Conservation (phyloP, 1,139 yeast species). For the Geotrichum armillariae region DNA sequence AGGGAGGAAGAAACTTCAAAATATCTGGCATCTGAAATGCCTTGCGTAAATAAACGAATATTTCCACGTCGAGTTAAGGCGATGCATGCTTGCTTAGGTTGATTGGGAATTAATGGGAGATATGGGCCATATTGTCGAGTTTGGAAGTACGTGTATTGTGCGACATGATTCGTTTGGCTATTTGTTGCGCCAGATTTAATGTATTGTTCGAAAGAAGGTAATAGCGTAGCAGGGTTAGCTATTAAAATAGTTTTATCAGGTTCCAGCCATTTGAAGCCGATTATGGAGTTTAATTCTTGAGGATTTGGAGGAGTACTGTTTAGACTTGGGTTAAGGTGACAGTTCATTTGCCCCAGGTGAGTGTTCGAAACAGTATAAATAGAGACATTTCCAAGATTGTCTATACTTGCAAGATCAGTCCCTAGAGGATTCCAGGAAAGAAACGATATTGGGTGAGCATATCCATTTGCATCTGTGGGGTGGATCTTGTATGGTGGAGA, state of each 20-base stretch:
- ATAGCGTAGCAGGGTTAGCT: conserved; percentile 31
- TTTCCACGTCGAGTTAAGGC: conserved; percentile 66
- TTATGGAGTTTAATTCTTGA: conserved; percentile 38
- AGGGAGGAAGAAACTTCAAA: conserved; percentile 33
- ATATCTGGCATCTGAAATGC: conserved; percentile 32
- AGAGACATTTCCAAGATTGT: conserved; percentile 42
- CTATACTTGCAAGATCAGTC: conserved; percentile 45
- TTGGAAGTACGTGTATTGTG: conserved; percentile 46
- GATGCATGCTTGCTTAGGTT: conserved; percentile 70
- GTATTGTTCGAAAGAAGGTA: conserved; percentile 16
- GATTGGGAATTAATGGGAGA: conserved; percentile 53
- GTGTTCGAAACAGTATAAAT: conserved; percentile 33
- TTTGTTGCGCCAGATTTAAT: conserved; percentile 5
- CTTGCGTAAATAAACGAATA: conserved; percentile 42
- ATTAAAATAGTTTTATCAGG: conserved; percentile 55
- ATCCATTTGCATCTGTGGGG: conserved; percentile 27
- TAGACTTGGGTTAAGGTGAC: conserved; percentile 28
- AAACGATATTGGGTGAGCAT: conserved; percentile 34
- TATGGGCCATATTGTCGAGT: conserved; percentile 61
- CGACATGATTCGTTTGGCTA: conserved; percentile 15
- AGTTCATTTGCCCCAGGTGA: conserved; percentile 30
- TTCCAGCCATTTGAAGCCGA: conserved; percentile 68
- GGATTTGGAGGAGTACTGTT: conserved; percentile 25
- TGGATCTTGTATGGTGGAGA: conserved; percentile 49
- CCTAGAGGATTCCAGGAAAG: conserved; percentile 47